Conservation (phyloP, 805 yeast genomes). For the Middelhovenomyces tepae region DNA sequence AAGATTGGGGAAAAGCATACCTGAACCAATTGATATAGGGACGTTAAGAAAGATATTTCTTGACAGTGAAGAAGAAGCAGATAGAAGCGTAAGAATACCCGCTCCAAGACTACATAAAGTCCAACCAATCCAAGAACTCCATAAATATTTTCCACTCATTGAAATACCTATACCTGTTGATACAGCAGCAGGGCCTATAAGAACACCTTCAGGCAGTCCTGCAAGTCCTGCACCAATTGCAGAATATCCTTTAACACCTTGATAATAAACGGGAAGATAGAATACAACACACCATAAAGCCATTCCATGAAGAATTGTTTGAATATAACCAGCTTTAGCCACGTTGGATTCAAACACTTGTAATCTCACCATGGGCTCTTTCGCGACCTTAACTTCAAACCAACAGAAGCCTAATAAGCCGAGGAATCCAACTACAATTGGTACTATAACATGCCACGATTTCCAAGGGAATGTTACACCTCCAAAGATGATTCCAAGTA, state of each 20-base stretch:
- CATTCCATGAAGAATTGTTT: conserved; percentile 35
- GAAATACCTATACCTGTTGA: conserved; percentile 33
- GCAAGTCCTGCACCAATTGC: conserved; percentile 40
- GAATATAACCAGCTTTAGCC: conserved; percentile 32
- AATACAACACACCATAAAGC: conserved; percentile 22
- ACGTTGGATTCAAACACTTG: conserved; percentile 32
- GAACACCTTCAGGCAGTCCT: conserved; percentile 35
- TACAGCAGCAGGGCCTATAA: conserved; percentile 33
- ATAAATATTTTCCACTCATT: conserved; percentile 34
- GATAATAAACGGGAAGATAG: conserved; percentile 42
- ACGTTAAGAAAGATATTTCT: conserved; percentile 37
- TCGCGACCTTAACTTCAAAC: conserved; percentile 27
- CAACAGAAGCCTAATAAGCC: conserved; percentile 29
- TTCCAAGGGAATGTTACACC: conserved; percentile 45
- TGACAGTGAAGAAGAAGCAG: conserved; percentile 28
- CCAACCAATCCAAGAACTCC: conserved; percentile 31
- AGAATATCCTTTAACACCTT: conserved; percentile 34
- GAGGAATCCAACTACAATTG: conserved; percentile 37
- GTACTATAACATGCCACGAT: conserved; percentile 43
- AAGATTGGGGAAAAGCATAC: conserved; percentile 36
- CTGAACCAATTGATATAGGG: conserved; percentile 39
- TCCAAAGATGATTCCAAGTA: conserved; percentile 47
- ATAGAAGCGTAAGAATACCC: conserved; percentile 35
- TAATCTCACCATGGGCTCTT: conserved; percentile 39
- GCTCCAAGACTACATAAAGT: conserved; percentile 34